Base-by-base conservation (phyloP, 2,329 filamentous ascomycete species). In the Monilinia laxa region DNA sequence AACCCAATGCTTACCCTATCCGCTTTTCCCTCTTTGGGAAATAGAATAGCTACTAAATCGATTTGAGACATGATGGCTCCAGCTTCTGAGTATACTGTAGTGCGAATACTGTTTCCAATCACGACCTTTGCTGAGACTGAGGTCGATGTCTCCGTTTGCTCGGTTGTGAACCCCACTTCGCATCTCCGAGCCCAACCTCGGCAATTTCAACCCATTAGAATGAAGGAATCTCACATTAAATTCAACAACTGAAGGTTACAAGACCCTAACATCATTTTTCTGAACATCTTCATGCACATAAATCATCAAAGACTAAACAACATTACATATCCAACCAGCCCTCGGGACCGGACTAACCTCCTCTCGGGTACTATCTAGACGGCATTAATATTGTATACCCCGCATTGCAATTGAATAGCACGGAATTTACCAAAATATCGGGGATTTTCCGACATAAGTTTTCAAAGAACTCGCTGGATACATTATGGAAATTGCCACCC, bases 21-120 rank as follows among this genome's bases (percentile, higher is more conserved):
- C 12, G 58, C 64, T 65, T 75, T 76, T n/a, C 73, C 74, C 3
- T 64, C 65, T 38, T 71, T 73, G 20, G 73, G 73, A 10, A 40
- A 63, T 16, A 76, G 49, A 23, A 73, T 73, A 16, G 73, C 73
- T 28, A 75, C 67, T 23, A 75, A 23, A 45, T 75, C 67, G 12
- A 75, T 68, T 62, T 64, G 66, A 25, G 71, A 67, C 62, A 70
- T 65, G 68, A 72, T 73, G 4, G 20, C 68, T 54, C 23, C 4
- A 14, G 14, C n/a, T 54, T 42, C 18, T 28, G 62, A 11, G 4
- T 23, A 23, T 10, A 7, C 23, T 63, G 16, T 12, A 20, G 35
- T 59, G n/a, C 14, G 18, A 7, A 60, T n/a, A n/a, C n/a, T 28
- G 23, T 28, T n/a, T 25, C 1, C 23, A 20, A 25, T 14, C 14